A percentile compares a stretch with the other conserved stretches of the same genome.
phyloP scores from a whole-genome alignment of 2,329 filamentous ascomycete species.

The Anisogramma anomala region DNA sequence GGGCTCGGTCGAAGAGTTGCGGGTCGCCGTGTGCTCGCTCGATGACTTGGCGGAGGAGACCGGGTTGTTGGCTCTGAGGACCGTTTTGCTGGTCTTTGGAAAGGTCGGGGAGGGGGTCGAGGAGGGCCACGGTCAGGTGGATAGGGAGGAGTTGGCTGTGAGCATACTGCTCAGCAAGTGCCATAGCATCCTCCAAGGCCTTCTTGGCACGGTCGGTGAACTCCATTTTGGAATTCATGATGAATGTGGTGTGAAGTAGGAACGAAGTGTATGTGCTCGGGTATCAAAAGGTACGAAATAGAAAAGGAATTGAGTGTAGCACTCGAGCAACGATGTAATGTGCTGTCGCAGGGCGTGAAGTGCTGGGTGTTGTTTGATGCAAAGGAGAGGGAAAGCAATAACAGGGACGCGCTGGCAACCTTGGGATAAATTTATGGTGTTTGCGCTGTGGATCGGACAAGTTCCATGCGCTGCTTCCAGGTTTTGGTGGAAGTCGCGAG shows the following conservation, averaged over 20 bases:
- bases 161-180: constrained; percentile 75
- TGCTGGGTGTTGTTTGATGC: neutral
- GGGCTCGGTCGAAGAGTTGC: constrained; percentile 72
- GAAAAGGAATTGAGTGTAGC: neutral
- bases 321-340: constrained; percentile 8
- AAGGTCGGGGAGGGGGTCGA: constrained; percentile 62
- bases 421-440: constrained; percentile 12
- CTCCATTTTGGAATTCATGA: constrained; percentile 68
- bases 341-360: neutral
- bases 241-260: constrained; percentile 20
- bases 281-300: neutral
- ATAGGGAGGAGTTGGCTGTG: constrained; percentile 86
- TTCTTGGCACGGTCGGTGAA: constrained; percentile 91
- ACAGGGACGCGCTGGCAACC: neutral
- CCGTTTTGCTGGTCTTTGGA: constrained; percentile 77
- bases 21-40: constrained; percentile 89
- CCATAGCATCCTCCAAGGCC: constrained; percentile 79
- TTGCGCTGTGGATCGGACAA: constrained; percentile 8
- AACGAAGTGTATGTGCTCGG: constrained; percentile 1
- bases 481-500: constrained; percentile 1
- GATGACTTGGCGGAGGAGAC: constrained; percentile 90
- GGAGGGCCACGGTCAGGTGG: constrained; percentile 74
- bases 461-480: too few relatives aligned
- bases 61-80: constrained; percentile 49
- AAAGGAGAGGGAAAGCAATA: neutral